Conservation (phyloP, 306 rosid genomes). For the Acacia crassicarpa region DNA sequence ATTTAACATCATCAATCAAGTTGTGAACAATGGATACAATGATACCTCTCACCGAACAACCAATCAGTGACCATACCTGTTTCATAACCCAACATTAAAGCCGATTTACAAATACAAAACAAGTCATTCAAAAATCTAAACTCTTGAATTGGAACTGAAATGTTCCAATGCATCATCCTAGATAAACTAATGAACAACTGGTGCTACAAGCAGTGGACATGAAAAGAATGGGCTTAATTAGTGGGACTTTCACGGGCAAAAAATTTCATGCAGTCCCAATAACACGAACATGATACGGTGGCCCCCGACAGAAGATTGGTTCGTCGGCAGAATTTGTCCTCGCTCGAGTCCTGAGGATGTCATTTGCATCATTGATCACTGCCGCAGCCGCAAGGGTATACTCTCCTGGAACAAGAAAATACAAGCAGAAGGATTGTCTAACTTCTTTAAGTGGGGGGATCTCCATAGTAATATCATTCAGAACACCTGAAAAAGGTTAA, state of each 20-base stretch:
- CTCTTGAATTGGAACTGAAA: slow-evolving; percentile 16
- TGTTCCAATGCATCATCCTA: slow-evolving; percentile 1
- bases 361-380: slow-evolving; percentile 75
- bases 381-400: slow-evolving; percentile 81
- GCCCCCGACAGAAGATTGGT: slow-evolving; percentile 93
- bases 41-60: neutral
- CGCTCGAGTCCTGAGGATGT: slow-evolving; percentile 85
- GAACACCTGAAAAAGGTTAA: slow-evolving; percentile 54
- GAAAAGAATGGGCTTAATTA: slow-evolving; percentile 5
- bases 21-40: neutral
- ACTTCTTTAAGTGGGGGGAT: slow-evolving; percentile 80
- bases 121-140: slow-evolving; percentile 25
- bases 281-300: slow-evolving; percentile 81
- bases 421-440: slow-evolving; percentile 74
- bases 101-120: slow-evolving; percentile 37
- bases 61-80: neutral
- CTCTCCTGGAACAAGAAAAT: slow-evolving; percentile 93
- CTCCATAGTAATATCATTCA: slow-evolving; percentile 72
- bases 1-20: neutral
- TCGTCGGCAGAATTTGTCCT: slow-evolving; percentile 67
- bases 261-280: slow-evolving; percentile 54
- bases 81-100: slow-evolving; percentile 30
- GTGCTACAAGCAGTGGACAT: slow-evolving; percentile 12
- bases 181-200: slow-evolving; percentile 15
- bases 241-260: slow-evolving; percentile 22